Percentiles rank a stretch among this genome's conserved stretches.
These are phyloP conservation scores for Sonneratia caseolaris DNA, from an alignment of 345 rosid genomes.

Conservation along the genomic window DNA sequence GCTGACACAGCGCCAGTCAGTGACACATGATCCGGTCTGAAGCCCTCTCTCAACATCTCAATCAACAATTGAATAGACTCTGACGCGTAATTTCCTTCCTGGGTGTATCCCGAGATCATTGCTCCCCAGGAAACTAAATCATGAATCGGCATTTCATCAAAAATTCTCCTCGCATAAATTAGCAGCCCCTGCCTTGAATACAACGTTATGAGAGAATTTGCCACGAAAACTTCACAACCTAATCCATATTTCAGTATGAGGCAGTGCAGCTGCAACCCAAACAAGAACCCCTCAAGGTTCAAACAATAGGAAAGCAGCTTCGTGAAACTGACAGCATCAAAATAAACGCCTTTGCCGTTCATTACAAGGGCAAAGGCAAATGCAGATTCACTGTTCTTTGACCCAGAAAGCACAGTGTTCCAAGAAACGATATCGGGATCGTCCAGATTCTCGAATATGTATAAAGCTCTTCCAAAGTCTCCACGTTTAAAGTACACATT, in stretches of 20 bases:
- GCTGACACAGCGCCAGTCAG: slow-evolving; percentile 67
- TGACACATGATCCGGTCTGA: slow-evolving; percentile 73
- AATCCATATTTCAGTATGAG: slow-evolving; percentile 39
- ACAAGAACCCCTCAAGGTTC: slow-evolving; percentile 39
- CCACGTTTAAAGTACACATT: slow-evolving; percentile 58
- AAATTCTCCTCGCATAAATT: slow-evolving; percentile 47
- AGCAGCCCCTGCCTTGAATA: slow-evolving; percentile 50
- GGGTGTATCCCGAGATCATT: slow-evolving; percentile 67
- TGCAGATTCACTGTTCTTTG: slow-evolving; percentile 38
- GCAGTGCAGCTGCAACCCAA: slow-evolving; percentile 69
- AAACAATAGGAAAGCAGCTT: slow-evolving; percentile 52
- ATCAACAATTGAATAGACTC: slow-evolving; percentile 50
- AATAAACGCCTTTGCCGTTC: slow-evolving; percentile 37
- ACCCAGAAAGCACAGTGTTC: slow-evolving; percentile 84
- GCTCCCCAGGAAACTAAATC: slow-evolving; percentile 90
- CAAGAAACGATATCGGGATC: slow-evolving; percentile 75
- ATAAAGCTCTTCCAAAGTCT: slow-evolving; percentile 34
- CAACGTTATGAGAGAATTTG: slow-evolving; percentile 67
- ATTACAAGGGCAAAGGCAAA: slow-evolving; percentile 43
- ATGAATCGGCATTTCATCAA: slow-evolving; percentile 49
- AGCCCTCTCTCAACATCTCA: slow-evolving; percentile 50
- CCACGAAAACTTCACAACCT: slow-evolving; percentile 50
- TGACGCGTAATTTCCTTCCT: slow-evolving; percentile 40
- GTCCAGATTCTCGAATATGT: slow-evolving; percentile 51
- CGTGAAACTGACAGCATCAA: slow-evolving; percentile 53